These are phyloP conservation scores for Tulasnella sp. DNA, from an alignment of 768 basidiomycete species.

Conservation along the genomic window DNA sequence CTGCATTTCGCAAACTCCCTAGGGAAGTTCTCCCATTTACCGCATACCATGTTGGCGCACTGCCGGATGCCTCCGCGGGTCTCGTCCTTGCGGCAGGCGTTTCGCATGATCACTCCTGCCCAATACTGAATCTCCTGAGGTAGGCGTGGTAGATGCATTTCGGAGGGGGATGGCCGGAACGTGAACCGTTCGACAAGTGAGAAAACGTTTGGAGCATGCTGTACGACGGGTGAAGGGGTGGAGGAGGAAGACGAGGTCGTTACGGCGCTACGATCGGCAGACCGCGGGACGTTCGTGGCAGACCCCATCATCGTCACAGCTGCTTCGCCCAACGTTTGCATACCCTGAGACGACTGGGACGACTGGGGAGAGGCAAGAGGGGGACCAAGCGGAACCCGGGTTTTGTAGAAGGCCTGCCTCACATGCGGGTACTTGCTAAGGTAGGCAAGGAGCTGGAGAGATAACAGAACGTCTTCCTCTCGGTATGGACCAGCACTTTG, in stretches of 20 bases:
- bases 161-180: slow-evolving; percentile 78
- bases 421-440: slow-evolving; percentile 98
- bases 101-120: slow-evolving; percentile 99
- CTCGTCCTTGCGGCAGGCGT: slow-evolving; percentile 97
- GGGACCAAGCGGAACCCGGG: slow-evolving; percentile 29
- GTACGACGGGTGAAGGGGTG: slow-evolving; percentile 23
- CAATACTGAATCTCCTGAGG: slow-evolving; percentile 94
- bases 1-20: slow-evolving; percentile 96
- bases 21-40: slow-evolving; percentile 84
- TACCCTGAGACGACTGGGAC: slow-evolving; percentile 13
- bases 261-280: neutral
- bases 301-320: slow-evolving; percentile 29
- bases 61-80: slow-evolving; percentile 85
- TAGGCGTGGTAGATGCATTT: slow-evolving; percentile 57
- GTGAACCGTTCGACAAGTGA: slow-evolving; percentile 95
- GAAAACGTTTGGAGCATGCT: slow-evolving; percentile 75
- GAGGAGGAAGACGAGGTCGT: neutral
- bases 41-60: slow-evolving; percentile 98
- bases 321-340: slow-evolving; percentile 35
- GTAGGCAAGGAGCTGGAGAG: slow-evolving; percentile 89
- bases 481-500: slow-evolving; percentile 53
- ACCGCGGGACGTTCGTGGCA: slow-evolving; percentile 19
- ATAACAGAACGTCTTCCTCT: slow-evolving; percentile 87
- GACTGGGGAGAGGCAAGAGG: slow-evolving; percentile 15
- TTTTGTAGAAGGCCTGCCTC: slow-evolving; percentile 88